Percentiles rank a stretch among this genome's conserved stretches.
phyloP scores from a whole-genome alignment of 2,329 filamentous ascomycete species.

The Dryadomyces quercivorus region DNA sequence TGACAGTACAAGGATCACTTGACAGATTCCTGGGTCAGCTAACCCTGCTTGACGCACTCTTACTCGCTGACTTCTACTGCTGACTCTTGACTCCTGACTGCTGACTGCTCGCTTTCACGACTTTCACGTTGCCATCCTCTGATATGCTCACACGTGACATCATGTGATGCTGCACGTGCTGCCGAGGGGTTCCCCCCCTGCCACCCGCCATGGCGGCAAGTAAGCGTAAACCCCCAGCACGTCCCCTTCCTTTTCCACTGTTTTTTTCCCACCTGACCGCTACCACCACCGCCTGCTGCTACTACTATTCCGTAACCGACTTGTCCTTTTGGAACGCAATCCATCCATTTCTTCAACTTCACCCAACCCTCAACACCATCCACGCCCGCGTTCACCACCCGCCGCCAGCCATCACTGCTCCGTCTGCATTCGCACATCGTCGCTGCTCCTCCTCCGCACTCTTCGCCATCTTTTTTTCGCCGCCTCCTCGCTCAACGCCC shows the following conservation, averaged over 20 bases:
- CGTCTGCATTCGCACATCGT: background rate
- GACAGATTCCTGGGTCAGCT: no score
- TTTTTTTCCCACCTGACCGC: constrained; percentile 5
- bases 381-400: background rate
- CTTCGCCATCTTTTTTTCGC: background rate
- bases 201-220: no score
- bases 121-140: no score
- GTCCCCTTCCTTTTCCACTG: constrained; percentile 1
- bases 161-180: constrained; percentile 9
- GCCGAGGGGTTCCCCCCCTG: background rate
- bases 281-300: background rate
- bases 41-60: no score
- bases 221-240: background rate
- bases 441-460: background rate
- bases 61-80: no score
- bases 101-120: no score
- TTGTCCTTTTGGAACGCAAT: background rate
- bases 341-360: background rate
- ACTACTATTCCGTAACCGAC: background rate
- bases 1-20: no score
- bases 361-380: background rate
- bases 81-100: no score
- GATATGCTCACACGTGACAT: background rate
- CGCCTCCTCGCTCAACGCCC: background rate
- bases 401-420: background rate